A percentile compares a stretch with the other conserved stretches of the same genome.
Evolutionary conservation across 139 green algal genomes (phyloP).

Genomic region (Micromonas pusilla): DNA sequence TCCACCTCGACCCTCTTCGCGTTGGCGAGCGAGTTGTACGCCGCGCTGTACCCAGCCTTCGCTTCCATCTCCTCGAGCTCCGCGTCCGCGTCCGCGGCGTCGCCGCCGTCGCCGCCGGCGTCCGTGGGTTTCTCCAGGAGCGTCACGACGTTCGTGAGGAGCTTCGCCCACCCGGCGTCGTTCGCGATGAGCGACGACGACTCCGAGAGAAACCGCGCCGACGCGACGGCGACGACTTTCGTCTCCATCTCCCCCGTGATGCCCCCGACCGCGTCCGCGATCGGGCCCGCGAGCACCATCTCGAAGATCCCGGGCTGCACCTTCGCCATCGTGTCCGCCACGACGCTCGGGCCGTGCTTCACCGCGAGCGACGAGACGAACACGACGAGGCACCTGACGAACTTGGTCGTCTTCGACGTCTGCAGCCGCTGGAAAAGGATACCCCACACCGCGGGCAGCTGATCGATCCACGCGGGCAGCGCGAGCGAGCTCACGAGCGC

Average conservation of each 20-base stretch:
- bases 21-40: conserved; percentile 68
- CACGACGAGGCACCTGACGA: conserved; percentile 32
- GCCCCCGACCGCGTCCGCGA: conserved; percentile 50
- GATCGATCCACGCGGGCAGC: conserved; percentile 42
- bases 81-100: conserved; percentile 21
- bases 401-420: conserved; percentile 33
- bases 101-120: conserved; percentile 4
- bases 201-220: conserved; percentile 59
- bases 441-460: conserved; percentile 59
- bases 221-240: conserved; percentile 71
- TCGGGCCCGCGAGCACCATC: conserved; percentile 74
- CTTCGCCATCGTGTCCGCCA: conserved; percentile 55
- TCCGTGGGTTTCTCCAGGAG: conserved; percentile 40
- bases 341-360: conserved; percentile 48
- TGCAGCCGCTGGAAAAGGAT: conserved; percentile 63
- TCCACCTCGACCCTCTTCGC: conserved; percentile 53
- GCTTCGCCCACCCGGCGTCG: conserved; percentile 47
- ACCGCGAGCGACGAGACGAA: conserved; percentile 44
- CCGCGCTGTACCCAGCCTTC: conserved; percentile 37
- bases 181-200: conserved; percentile 25
- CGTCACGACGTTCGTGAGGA: conserved; percentile 56
- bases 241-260: conserved; percentile 56
- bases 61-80: conserved; percentile 28
- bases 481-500: conserved; percentile 63
- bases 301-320: conserved; percentile 76